Percentiles rank a stretch among this genome's conserved stretches.
These are phyloP conservation scores for Chamaecyparis obtusa DNA, from an alignment of 75 land plant genomes.

Conservation along the genomic window DNA sequence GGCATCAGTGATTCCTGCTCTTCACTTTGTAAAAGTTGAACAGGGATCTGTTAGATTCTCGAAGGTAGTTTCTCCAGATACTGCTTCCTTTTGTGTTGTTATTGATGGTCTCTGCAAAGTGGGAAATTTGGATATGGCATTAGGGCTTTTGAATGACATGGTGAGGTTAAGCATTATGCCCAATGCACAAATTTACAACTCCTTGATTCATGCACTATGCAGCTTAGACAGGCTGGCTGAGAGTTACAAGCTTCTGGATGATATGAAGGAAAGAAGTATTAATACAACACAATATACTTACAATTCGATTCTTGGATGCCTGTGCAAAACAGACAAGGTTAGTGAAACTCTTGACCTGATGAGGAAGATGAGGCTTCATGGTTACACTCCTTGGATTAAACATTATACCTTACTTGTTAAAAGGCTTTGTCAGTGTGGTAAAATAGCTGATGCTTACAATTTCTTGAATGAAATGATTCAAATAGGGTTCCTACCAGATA, in stretches of 20 bases:
- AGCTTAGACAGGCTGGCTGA: constrained; percentile 51
- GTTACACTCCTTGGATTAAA: constrained; percentile 58
- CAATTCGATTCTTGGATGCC: constrained; percentile 50
- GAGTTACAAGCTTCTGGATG: constrained; percentile 35
- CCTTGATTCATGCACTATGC: constrained; percentile 56
- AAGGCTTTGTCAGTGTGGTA: constrained; percentile 28
- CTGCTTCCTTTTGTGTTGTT: constrained; percentile 56
- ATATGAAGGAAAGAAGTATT: constrained; percentile 48
- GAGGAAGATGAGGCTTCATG: constrained; percentile 42
- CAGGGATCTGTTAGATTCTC: not conserved
- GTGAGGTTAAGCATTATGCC: constrained; percentile 38
- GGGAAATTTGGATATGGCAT: constrained; percentile 45
- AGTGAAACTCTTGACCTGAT: constrained; percentile 36
- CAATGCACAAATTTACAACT: constrained; percentile 49
- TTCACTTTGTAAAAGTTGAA: constrained; percentile 1
- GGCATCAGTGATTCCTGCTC: not conserved
- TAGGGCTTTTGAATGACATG: constrained; percentile 55
- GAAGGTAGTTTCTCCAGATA: constrained; percentile 19
- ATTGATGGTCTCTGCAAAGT: constrained; percentile 48
- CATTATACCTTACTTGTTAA: constrained; percentile 38
- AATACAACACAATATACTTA: constrained; percentile 47
- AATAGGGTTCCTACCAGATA: constrained; percentile 49
- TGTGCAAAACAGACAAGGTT: constrained; percentile 40
- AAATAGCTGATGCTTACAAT: constrained; percentile 29
- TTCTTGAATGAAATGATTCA: constrained; percentile 40